Conservation (phyloP, 1,139 yeast genomes). For the Saccharomyces pastorianus region DNA sequence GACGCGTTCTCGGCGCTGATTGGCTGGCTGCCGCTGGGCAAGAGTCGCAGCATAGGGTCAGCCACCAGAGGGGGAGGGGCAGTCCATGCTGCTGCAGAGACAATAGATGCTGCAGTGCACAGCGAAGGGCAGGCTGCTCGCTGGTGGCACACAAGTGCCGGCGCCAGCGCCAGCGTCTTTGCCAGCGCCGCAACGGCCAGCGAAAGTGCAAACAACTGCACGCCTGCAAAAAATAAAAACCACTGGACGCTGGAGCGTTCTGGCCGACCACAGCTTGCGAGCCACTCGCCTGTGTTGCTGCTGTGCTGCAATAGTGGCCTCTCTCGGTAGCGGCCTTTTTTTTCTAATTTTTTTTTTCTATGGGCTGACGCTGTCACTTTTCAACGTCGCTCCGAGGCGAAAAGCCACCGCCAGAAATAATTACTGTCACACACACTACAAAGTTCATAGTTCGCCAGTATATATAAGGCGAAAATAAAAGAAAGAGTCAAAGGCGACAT, state of each 20-base stretch:
- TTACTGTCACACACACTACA: neutral
- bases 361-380: slow-evolving; percentile 1
- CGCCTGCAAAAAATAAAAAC: too few species aligned
- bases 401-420: neutral
- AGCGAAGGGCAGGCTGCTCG: too few species aligned
- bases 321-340: neutral
- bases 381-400: neutral
- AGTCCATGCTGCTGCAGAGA: too few species aligned
- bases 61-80: too few species aligned
- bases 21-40: neutral
- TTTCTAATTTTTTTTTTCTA: neutral
- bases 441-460: neutral
- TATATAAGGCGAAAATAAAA: neutral
- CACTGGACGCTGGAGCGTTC: too few species aligned
- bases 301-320: neutral
- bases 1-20: neutral
- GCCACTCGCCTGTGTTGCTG: neutral
- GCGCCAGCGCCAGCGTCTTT: too few species aligned
- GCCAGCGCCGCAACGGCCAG: too few species aligned
- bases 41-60: neutral
- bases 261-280: too few species aligned
- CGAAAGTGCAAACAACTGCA: neutral
- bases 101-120: too few species aligned
- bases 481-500: neutral
- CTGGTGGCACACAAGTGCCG: too few species aligned